A percentile compares a stretch with the other conserved stretches of the same genome.
These are phyloP conservation scores for Zygosaccharomyces lentus DNA, from an alignment of 805 yeast species.

Conservation along the genomic window DNA sequence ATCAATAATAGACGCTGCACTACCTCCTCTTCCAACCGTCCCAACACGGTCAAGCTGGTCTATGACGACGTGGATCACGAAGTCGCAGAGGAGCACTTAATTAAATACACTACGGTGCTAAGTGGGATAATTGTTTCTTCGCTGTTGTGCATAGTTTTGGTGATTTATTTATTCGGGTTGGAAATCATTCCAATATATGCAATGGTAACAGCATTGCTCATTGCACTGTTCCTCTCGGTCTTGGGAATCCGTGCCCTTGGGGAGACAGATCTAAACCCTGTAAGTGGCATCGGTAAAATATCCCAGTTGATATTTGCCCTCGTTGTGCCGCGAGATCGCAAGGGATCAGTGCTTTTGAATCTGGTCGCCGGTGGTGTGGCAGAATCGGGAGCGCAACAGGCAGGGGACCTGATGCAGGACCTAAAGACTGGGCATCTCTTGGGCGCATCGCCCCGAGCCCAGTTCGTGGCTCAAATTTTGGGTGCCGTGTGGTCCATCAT, in stretches of 20 bases:
- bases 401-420: conserved; percentile 97
- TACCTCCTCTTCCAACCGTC: conserved; percentile 14
- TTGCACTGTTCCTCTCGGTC: conserved; percentile 77
- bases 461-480: conserved; percentile 81
- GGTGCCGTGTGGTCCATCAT: conserved; percentile 85
- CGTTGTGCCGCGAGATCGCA: conserved; percentile 66
- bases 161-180: conserved; percentile 63
- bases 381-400: conserved; percentile 98
- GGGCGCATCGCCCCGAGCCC: conserved; percentile 91
- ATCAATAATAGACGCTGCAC: conserved; percentile 22
- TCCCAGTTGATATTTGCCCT: conserved; percentile 87
- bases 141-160: conserved; percentile 58
- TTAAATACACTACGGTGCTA: conserved; percentile 46
- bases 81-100: conserved; percentile 45
- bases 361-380: conserved; percentile 95
- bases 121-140: conserved; percentile 65
- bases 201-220: conserved; percentile 57
- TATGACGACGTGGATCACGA: conserved; percentile 35
- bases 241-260: conserved; percentile 93
- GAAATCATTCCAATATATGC: conserved; percentile 66
- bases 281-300: conserved; percentile 90
- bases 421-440: conserved; percentile 87
- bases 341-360: conserved; percentile 79
- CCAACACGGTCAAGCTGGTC: conserved; percentile 30
- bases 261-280: conserved; percentile 95